Evolutionary conservation across 495 filamentous ascomycete genomes (phyloP).

Genomic region (Aspergillus avenaceus): DNA sequence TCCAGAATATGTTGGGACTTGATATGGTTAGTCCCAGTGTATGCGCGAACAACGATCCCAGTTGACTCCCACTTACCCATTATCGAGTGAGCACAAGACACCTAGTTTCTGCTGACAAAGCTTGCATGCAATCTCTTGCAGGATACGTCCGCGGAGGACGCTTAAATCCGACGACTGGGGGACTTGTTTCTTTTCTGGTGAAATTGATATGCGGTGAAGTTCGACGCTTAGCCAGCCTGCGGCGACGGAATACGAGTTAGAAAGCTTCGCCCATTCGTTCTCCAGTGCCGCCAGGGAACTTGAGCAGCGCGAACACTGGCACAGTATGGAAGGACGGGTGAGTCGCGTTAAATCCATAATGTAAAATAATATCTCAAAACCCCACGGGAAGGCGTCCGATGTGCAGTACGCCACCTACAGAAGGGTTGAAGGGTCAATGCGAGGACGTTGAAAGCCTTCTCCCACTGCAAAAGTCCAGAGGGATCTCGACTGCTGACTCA

Average conservation of each 20-base stretch:
- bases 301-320: conserved; percentile 41
- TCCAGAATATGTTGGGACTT: conserved; percentile 44
- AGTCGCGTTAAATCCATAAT: conserved; percentile 39
- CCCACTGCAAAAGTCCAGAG: conserved; percentile 18
- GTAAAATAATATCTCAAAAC: background rate
- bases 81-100: conserved; percentile 33
- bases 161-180: conserved; percentile 38
- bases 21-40: conserved; percentile 10
- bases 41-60: background rate
- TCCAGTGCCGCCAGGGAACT: conserved; percentile 45
- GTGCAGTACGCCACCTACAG: conserved; percentile 2
- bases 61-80: conserved; percentile 30
- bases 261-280: conserved; percentile 46
- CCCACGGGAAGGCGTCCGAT: conserved; percentile 1
- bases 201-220: conserved; percentile 39
- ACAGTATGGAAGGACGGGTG: conserved; percentile 38
- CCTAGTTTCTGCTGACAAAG: conserved; percentile 45
- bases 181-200: conserved; percentile 38
- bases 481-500: conserved; percentile 30
- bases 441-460: conserved; percentile 1
- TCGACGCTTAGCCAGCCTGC: conserved; percentile 44
- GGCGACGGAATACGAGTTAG: conserved; percentile 37
- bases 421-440: conserved; percentile 9
- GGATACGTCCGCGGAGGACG: conserved; percentile 36
- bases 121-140: conserved; percentile 41